Conservation (phyloP, 2,329 filamentous ascomycete genomes). For the Cyphellophora attinorum region DNA sequence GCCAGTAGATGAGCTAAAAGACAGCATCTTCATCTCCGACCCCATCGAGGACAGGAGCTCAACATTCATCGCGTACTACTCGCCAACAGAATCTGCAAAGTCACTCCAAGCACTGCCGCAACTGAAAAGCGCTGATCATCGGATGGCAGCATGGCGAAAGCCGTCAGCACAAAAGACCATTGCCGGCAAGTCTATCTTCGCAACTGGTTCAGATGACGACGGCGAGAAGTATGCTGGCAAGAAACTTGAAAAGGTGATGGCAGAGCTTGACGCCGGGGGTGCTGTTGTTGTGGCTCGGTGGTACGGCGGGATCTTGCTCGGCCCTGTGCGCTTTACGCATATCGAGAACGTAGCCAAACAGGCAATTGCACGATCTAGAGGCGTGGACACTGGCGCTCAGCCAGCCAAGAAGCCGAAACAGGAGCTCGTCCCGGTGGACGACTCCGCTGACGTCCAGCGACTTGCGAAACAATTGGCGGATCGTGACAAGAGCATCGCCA, state of each 20-base stretch:
- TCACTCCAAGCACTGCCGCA: slow-evolving; percentile 34
- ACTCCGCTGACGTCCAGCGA: slow-evolving; percentile 23
- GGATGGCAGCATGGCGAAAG: slow-evolving; percentile 41
- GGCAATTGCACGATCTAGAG: slow-evolving; percentile 34
- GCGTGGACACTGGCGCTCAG: slow-evolving; percentile 11
- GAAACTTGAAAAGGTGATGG: slow-evolving; percentile 37
- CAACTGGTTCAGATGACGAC: slow-evolving; percentile 42
- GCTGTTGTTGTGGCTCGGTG: slow-evolving; percentile 43
- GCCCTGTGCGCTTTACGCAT: slow-evolving; percentile 43
- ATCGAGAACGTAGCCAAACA: slow-evolving; percentile 41
- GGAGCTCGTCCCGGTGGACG: slow-evolving; percentile 22
- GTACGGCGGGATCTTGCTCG: slow-evolving; percentile 45
- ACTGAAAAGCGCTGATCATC: slow-evolving; percentile 38
- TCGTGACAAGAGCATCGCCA: slow-evolving; percentile 38
- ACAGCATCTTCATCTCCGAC: slow-evolving; percentile 33
- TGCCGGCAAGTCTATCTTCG: slow-evolving; percentile 28
- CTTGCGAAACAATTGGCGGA: slow-evolving; percentile 33
- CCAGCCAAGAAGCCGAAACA: not conserved
- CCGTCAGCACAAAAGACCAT: slow-evolving; percentile 38
- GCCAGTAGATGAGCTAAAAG: slow-evolving; percentile 1
- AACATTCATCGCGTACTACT: slow-evolving; percentile 41
- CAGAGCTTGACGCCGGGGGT: slow-evolving; percentile 34
- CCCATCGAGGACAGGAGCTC: slow-evolving; percentile 42
- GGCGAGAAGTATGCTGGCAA: slow-evolving; percentile 44
- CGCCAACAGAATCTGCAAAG: slow-evolving; percentile 21